Evolutionary conservation across 805 yeast genomes (phyloP).

Genomic region (Cyberlindnera mycetangii): DNA sequence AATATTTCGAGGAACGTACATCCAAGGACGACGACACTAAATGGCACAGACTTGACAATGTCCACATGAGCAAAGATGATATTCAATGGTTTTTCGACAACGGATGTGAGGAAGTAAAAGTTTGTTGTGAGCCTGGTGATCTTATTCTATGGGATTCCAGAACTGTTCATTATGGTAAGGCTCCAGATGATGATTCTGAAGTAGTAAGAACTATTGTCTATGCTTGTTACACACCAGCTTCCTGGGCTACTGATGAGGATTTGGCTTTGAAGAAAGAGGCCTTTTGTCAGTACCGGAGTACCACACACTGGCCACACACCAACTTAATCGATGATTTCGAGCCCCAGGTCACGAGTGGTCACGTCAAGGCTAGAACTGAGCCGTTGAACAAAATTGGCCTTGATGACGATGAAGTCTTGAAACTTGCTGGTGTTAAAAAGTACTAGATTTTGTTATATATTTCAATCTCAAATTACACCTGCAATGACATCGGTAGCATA

Average conservation of each 20-base stretch:
- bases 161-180: constrained; percentile 30
- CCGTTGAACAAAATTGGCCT: constrained; percentile 28
- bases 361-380: constrained; percentile 15
- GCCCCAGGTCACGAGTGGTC: constrained; percentile 13
- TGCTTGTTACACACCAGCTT: constrained; percentile 31
- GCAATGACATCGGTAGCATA: no score
- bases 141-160: constrained; percentile 35
- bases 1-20: constrained; percentile 1
- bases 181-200: constrained; percentile 26
- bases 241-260: constrained; percentile 31
- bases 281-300: constrained; percentile 28
- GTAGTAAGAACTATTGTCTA: constrained; percentile 30
- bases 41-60: constrained; percentile 26
- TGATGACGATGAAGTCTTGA: constrained; percentile 16
- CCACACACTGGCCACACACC: constrained; percentile 34
- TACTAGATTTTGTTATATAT: background rate
- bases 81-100: constrained; percentile 26
- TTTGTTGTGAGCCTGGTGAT: constrained; percentile 33
- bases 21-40: constrained; percentile 10
- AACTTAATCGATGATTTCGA: constrained; percentile 20
- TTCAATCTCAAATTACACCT: no score
- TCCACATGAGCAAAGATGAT: constrained; percentile 19
- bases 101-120: constrained; percentile 29
- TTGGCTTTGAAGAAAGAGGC: constrained; percentile 23
- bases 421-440: constrained; percentile 13